Base-by-base conservation (phyloP, 257 asterid genomes). In the Henckelia pumila region DNA sequence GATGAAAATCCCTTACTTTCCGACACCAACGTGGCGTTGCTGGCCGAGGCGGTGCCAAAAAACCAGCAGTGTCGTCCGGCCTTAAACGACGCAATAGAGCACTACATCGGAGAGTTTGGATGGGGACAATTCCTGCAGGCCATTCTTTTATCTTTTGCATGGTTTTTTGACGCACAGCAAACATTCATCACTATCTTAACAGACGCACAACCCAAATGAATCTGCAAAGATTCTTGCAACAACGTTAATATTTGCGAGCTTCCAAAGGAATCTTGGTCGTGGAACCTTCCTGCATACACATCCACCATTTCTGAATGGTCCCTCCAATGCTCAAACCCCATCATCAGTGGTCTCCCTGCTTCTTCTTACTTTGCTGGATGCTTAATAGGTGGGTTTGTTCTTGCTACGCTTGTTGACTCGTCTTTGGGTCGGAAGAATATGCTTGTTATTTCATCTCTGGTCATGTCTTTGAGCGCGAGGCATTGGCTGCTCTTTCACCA, bases 131-230 rank as follows among this genome's bases (percentile, higher is more conserved):
- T 83, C 26, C 29, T 89, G 23, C 94, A 84, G 59, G 80, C 80
- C 55, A 60, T 73, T 37, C 76, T 86, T 1, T 77, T 85, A 2
- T 84, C 94, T 1, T 58, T 89, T 1, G 83, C 94, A 0, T 89
- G 95, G 89, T 55, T 78, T 59, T 86, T 89, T 73, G 96, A 89
- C 23, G 95, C 92, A 0, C 96, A 89, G 33, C 91, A 80, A 53
- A 66, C 83, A 20, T 89, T 89, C 84, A 80, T 89, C 66, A 76
- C 77, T 22, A 74, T 84, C 40, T 84, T 89, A 59, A 79, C 96
- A 0, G 94, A 89, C 20, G 86, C 83, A 8, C 71, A 71, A 3
- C 94, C 94, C 22, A 63, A 72, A 7, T 83, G 88, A 88, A 80
- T 76, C 44, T 88, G 86, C 30, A 65, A 1, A 11, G 0, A 13